Evolutionary conservation across 305 asterid species (phyloP).

Genomic region (Solanum hybrid): DNA sequence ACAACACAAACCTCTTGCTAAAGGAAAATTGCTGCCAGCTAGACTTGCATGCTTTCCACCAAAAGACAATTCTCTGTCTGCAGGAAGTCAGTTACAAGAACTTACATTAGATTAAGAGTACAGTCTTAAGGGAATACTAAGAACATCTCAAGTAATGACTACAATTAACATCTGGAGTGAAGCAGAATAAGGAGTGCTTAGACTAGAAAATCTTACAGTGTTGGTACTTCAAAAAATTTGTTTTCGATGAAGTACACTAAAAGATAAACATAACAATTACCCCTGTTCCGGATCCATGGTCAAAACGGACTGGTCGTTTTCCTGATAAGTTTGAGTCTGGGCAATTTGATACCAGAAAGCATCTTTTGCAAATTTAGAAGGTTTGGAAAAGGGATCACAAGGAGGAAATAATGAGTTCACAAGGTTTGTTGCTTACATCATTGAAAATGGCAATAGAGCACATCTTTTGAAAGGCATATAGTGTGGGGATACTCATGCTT

Average conservation of each 20-base stretch:
- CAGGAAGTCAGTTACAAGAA: conserved; percentile 1
- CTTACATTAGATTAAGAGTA: background rate
- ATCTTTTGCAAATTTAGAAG: background rate
- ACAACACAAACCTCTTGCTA: conserved; percentile 14
- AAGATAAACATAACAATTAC: background rate
- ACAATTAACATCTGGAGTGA: background rate
- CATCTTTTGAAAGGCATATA: background rate
- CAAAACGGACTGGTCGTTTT: background rate
- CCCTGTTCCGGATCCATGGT: background rate
- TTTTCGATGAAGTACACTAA: background rate
- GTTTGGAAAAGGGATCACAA: background rate
- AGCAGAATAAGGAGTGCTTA: background rate
- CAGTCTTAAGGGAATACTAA: background rate
- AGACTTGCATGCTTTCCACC: conserved; percentile 13
- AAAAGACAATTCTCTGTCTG: conserved; percentile 17
- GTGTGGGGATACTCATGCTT: background rate
- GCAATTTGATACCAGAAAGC: background rate
- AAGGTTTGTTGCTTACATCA: background rate
- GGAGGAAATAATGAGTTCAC: background rate
- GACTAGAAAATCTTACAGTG: background rate
- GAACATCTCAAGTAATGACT: background rate
- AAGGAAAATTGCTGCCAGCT: conserved; percentile 4
- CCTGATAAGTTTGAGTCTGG: background rate
- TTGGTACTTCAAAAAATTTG: background rate
- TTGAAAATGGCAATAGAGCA: background rate